Conservation (phyloP, 148 eudicot genomes). For the Rhododendron mucronatum region DNA sequence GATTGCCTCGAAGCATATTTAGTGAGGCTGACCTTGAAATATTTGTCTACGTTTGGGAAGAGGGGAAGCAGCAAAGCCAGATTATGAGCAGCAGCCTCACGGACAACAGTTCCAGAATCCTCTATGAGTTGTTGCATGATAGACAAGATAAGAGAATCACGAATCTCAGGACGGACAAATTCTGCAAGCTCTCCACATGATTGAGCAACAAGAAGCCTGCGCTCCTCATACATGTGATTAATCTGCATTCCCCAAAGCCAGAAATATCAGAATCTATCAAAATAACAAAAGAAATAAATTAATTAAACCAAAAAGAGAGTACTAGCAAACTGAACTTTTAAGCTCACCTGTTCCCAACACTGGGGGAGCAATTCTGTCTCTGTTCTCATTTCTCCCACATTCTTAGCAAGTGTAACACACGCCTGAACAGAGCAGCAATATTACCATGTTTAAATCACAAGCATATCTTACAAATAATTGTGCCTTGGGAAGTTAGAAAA, state of each 20-base stretch:
- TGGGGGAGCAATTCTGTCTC: slow-evolving; percentile 99
- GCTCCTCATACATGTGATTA: slow-evolving; percentile 95
- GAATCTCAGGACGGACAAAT: slow-evolving; percentile 95
- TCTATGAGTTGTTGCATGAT: slow-evolving; percentile 96
- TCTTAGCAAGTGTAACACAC: slow-evolving; percentile 91
- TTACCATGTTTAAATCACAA: neutral
- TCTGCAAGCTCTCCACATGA: slow-evolving; percentile 98
- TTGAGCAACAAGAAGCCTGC: slow-evolving; percentile 98
- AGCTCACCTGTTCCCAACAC: slow-evolving; percentile 97
- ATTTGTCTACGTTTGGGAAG: slow-evolving; percentile 93
- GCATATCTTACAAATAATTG: slow-evolving; percentile 2
- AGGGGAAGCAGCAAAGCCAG: slow-evolving; percentile 95
- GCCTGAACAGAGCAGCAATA: slow-evolving; percentile 44
- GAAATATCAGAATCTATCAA: slow-evolving; percentile 8
- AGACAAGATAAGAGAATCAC: slow-evolving; percentile 94
- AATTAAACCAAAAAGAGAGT: neutral
- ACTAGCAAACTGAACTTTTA: slow-evolving; percentile 1
- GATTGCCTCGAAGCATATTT: slow-evolving; percentile 98
- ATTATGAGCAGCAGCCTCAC: slow-evolving; percentile 98
- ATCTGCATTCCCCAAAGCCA: slow-evolving; percentile 47
- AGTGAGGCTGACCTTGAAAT: slow-evolving; percentile 99
- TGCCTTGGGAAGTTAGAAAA: slow-evolving; percentile 11
- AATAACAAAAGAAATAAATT: neutral
- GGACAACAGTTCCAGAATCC: slow-evolving; percentile 94
- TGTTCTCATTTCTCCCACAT: slow-evolving; percentile 94